Conservation (phyloP, 2,329 filamentous ascomycete genomes). For the Fusarium euwallaceae region DNA sequence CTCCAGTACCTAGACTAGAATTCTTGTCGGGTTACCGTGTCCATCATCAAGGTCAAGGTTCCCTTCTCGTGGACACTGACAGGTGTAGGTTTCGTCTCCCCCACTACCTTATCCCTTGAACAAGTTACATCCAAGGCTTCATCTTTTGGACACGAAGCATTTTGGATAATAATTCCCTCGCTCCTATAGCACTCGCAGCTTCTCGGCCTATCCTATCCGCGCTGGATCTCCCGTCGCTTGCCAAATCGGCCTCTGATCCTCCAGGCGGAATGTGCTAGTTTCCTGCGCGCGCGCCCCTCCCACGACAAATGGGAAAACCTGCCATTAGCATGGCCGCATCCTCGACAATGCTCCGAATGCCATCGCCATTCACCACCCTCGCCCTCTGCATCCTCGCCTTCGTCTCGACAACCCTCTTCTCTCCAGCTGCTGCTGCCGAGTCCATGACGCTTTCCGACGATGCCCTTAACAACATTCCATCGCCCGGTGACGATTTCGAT, state of each 20-base stretch:
- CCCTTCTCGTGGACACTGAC: not conserved
- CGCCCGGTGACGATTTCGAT: conserved; percentile 82
- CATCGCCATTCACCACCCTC: conserved; percentile 34
- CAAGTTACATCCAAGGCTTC: conserved; percentile 27
- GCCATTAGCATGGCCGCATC: conserved; percentile 36
- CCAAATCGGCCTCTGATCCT: conserved; percentile 15
- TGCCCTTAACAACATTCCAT: conserved; percentile 78
- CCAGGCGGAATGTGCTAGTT: conserved; percentile 40
- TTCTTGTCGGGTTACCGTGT: not conserved
- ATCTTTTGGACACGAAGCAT: conserved; percentile 30
- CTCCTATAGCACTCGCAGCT: conserved; percentile 18
- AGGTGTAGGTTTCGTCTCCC: conserved; percentile 15
- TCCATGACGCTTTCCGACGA: conserved; percentile 77
- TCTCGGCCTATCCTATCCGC: conserved; percentile 1
- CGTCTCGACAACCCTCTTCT: conserved; percentile 36
- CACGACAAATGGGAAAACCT: conserved; percentile 33
- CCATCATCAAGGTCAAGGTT: not conserved
- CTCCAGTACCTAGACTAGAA: not conserved
- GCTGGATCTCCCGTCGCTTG: not conserved
- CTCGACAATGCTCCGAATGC: conserved; percentile 35
- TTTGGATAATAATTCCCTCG: conserved; percentile 17
- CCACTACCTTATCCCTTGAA: conserved; percentile 36
- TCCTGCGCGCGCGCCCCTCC: conserved; percentile 30
- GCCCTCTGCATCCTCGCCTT: conserved; percentile 34
- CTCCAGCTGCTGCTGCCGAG: conserved; percentile 47